A percentile compares a stretch with the other conserved stretches of the same genome.
Conservation (phyloP, 176 grass and related monocot species). For the Pontederia crassipes region DNA sequence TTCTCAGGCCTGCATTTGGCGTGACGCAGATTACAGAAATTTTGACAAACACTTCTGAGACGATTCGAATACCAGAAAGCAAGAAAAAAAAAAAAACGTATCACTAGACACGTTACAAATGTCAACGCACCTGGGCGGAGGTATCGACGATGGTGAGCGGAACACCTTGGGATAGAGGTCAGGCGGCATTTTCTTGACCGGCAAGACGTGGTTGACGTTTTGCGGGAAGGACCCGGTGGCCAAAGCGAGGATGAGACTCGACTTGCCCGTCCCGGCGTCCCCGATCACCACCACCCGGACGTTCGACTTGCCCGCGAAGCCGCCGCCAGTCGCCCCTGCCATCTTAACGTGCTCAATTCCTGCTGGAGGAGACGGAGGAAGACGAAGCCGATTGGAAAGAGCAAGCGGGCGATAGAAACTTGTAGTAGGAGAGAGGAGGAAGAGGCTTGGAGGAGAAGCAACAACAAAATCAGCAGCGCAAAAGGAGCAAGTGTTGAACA, state of each 20-base stretch:
- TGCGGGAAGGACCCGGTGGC: constrained; percentile 84
- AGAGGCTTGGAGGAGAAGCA: no score
- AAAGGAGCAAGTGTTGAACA: no score
- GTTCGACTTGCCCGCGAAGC: constrained; percentile 51
- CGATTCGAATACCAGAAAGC: background rate
- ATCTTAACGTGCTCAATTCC: no score
- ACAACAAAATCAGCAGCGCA: no score
- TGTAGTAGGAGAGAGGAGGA: no score
- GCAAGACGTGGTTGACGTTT: constrained; percentile 60
- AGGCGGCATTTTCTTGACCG: constrained; percentile 65
- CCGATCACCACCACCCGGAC: constrained; percentile 84
- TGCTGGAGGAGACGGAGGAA: no score
- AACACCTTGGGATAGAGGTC: constrained; percentile 85
- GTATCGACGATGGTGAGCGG: constrained; percentile 94
- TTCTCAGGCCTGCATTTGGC: constrained; percentile 73
- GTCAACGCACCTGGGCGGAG: constrained; percentile 74
- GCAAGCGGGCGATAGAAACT: no score
- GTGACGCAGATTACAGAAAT: no score
- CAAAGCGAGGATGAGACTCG: constrained; percentile 69
- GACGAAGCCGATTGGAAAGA: no score
- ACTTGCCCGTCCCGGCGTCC: constrained; percentile 75
- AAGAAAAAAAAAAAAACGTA: no score
- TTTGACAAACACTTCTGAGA: no score
- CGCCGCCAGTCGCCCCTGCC: constrained; percentile 1
- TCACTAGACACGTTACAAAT: no score